Evolutionary conservation across 768 basidiomycete species (phyloP).

Genomic region (Mycena sanguinolenta): DNA sequence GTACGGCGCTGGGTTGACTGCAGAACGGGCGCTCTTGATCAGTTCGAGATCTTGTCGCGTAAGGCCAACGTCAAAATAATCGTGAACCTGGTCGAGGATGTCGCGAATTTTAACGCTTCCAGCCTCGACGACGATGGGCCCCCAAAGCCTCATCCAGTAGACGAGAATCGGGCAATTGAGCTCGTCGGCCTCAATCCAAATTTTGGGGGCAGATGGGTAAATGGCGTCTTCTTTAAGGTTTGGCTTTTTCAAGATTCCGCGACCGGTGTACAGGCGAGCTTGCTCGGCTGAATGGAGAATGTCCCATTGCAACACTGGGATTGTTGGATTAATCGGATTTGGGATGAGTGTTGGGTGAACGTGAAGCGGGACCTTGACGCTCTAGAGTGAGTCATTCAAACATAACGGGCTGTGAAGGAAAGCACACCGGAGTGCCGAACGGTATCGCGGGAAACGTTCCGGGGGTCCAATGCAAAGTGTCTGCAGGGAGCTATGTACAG

Average conservation of each 20-base stretch:
- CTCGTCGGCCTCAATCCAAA: slow-evolving; percentile 57
- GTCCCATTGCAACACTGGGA: slow-evolving; percentile 59
- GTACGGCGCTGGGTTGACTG: slow-evolving; percentile 29
- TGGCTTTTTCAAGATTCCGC: slow-evolving; percentile 44
- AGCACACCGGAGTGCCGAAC: slow-evolving; percentile 33
- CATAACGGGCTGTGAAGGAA: no score
- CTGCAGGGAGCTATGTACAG: slow-evolving; percentile 30
- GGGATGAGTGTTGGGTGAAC: slow-evolving; percentile 39
- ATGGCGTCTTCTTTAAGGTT: slow-evolving; percentile 51
- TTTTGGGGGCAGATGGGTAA: slow-evolving; percentile 44
- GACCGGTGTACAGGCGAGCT: slow-evolving; percentile 49
- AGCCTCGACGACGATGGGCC: slow-evolving; percentile 57
- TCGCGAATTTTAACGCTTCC: slow-evolving; percentile 56
- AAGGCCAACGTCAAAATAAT: slow-evolving; percentile 61
- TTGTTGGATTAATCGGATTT: slow-evolving; percentile 53
- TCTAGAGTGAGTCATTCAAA: no score
- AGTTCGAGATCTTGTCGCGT: slow-evolving; percentile 48
- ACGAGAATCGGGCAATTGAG: slow-evolving; percentile 45
- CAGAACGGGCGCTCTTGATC: slow-evolving; percentile 39
- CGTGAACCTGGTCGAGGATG: slow-evolving; percentile 62
- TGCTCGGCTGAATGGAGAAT: slow-evolving; percentile 53
- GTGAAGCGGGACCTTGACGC: slow-evolving; percentile 27
- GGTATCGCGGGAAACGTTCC: slow-evolving; percentile 33
- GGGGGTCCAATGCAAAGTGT: slow-evolving; percentile 24
- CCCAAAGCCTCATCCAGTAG: slow-evolving; percentile 63